Conservation (phyloP, 371 early-diverging fungal species). For the Mortierella sp. region DNA sequence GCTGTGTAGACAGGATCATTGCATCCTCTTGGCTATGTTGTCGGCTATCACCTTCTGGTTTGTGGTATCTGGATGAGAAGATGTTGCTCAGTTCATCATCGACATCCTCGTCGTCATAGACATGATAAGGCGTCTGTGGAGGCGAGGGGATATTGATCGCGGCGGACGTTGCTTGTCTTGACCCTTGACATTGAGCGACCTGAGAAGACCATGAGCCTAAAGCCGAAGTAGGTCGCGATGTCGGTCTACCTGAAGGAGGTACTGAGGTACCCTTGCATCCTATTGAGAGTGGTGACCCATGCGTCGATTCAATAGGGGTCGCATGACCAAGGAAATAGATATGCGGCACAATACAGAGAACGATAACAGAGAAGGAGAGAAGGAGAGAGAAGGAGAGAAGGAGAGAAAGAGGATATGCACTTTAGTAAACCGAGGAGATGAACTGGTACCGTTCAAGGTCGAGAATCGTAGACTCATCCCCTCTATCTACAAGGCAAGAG, state of each 20-base stretch:
- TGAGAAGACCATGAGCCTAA: background rate
- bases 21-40: background rate
- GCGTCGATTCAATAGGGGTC: background rate
- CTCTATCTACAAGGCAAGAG: too few species aligned
- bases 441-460: background rate
- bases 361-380: background rate
- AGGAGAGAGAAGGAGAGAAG: background rate
- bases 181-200: conserved; percentile 2
- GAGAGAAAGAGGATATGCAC: background rate
- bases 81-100: conserved; percentile 5
- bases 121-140: conserved; percentile 30
- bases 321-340: background rate
- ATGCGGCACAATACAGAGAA: too few species aligned
- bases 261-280: conserved; percentile 6
- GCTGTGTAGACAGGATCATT: background rate
- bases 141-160: conserved; percentile 46
- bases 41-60: background rate
- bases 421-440: background rate
- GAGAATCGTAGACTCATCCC: too few species aligned
- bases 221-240: conserved; percentile 5
- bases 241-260: background rate
- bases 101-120: conserved; percentile 5
- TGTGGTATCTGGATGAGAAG: conserved; percentile 26
- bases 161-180: conserved; percentile 19
- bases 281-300: background rate